Evolutionary conservation across 2,329 filamentous ascomycete species (phyloP), one percentile per base, ranked within the genome.

Genomic region (Seiridium unicorne): DNA sequence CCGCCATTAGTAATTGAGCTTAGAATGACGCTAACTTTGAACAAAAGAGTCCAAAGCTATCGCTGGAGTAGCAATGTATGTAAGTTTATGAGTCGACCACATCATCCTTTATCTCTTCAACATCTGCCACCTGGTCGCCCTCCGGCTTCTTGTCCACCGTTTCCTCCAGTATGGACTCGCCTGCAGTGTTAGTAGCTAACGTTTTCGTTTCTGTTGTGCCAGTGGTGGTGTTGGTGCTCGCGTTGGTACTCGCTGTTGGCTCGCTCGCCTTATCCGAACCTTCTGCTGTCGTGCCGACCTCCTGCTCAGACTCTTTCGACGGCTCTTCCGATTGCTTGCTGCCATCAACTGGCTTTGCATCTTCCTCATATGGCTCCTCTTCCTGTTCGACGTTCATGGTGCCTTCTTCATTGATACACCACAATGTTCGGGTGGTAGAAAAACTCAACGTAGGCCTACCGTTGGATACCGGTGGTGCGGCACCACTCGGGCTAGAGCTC

Each of bases 381-480:
- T 42, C 62, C 65, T 51, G 72, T 31, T 80, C 71, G 6, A 76
- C 70, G 66, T 66, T 73, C 59, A 84, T 66, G 6, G 76, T 73
- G 36, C 82, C 79, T 63, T 81, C 77, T 32, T 84, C 77, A 7
- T 83, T 80, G 59, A 87, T 80, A 56, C 80, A 81, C 73, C 79
- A 87, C 40, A 83, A 65, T 0, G 79, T 82, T 44, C 78, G 74
- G 1, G 82, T 76, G 34, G 74, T 68, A 0, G 79, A 81, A 61
- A 86, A 80, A 18, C 74, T 77, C 49, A 86, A 70, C 3, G 73
- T 70, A n/a, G 76, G 72, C 10, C 69, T 64, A 58, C 69, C 68
- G 53, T 73, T 72, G 40, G 70, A 66, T 6, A 70, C 67, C 5
- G 70, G 61, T 36, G 66, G 56, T 51, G 69, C 62, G 49, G 6